Percentiles rank a stretch among this genome's conserved stretches.
Evolutionary conservation across 2,329 filamentous ascomycete genomes (phyloP).

Genomic region (Colletotrichum sp.): DNA sequence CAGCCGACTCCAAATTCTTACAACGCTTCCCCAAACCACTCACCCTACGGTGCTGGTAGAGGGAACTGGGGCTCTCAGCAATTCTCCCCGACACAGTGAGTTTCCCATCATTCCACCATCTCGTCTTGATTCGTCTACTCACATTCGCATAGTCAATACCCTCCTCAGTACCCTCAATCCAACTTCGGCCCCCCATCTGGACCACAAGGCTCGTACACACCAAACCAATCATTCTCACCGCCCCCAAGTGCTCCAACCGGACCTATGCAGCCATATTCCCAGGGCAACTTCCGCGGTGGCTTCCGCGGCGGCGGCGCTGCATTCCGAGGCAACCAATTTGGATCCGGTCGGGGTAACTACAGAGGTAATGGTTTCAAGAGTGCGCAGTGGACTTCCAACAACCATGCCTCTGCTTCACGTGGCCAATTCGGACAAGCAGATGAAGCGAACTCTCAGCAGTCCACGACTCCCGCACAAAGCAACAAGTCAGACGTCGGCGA

Average conservation of each 20-base stretch:
- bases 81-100: slow-evolving; percentile 40
- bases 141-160: slow-evolving; percentile 58
- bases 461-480: slow-evolving; percentile 19
- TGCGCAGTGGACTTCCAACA: slow-evolving; percentile 69
- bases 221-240: slow-evolving; percentile 51
- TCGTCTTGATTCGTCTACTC: background rate
- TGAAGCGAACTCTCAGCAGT: slow-evolving; percentile 33
- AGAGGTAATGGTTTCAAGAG: slow-evolving; percentile 70
- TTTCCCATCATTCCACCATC: background rate
- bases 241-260: slow-evolving; percentile 63
- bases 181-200: slow-evolving; percentile 58
- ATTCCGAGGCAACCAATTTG: slow-evolving; percentile 66
- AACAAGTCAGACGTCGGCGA: slow-evolving; percentile 36
- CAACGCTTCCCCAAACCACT: slow-evolving; percentile 63
- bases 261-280: slow-evolving; percentile 58
- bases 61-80: slow-evolving; percentile 55
- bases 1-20: slow-evolving; percentile 59
- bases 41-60: slow-evolving; percentile 61
- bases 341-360: slow-evolving; percentile 52
- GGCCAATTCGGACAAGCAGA: slow-evolving; percentile 29
- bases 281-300: slow-evolving; percentile 48
- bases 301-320: slow-evolving; percentile 55
- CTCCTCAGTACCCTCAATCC: slow-evolving; percentile 63
- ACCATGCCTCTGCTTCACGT: slow-evolving; percentile 46
- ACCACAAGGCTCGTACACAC: slow-evolving; percentile 60